These are phyloP conservation scores for Mycena floridula DNA, from an alignment of 768 basidiomycete species.

Conservation along the genomic window DNA sequence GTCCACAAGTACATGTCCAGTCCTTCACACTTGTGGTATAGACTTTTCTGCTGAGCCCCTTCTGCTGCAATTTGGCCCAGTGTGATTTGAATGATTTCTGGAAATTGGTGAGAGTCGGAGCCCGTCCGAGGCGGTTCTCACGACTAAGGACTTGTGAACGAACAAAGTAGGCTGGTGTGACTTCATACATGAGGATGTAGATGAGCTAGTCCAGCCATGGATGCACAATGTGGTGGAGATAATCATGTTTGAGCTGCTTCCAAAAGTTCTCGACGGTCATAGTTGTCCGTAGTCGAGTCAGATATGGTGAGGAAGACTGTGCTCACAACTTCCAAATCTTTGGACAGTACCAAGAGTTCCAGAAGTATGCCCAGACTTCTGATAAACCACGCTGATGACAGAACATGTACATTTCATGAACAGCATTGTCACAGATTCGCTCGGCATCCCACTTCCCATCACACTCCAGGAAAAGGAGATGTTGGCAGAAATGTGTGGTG, in stretches of 20 bases:
- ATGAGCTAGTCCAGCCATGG: conserved; percentile 18
- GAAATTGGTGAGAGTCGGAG: conserved; percentile 1
- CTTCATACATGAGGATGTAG: conserved; percentile 10
- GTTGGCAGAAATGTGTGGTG: conserved; percentile 19
- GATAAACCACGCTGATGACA: conserved; percentile 10
- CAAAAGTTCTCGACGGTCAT: conserved; percentile 20
- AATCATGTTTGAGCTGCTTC: conserved; percentile 17
- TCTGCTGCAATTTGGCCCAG: conserved; percentile 6
- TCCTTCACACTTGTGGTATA: background rate
- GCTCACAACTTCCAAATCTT: conserved; percentile 28
- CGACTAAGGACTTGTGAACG: background rate
- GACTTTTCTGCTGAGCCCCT: background rate
- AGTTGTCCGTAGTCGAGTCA: conserved; percentile 14
- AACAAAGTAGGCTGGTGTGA: conserved; percentile 4
- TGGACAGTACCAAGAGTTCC: conserved; percentile 16
- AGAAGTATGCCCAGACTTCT: conserved; percentile 19
- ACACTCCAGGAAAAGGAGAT: conserved; percentile 13
- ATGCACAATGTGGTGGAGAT: conserved; percentile 12
- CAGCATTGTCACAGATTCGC: conserved; percentile 10
- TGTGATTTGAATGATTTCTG: conserved; percentile 8
- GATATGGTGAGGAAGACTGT: conserved; percentile 14
- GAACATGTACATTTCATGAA: conserved; percentile 18
- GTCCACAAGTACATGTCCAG: conserved; percentile 15
- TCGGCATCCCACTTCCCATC: conserved; percentile 12
- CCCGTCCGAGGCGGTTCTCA: conserved; percentile 5